These are phyloP conservation scores for Sutorius australiensis DNA, from an alignment of 768 basidiomycete genomes.

Conservation along the genomic window DNA sequence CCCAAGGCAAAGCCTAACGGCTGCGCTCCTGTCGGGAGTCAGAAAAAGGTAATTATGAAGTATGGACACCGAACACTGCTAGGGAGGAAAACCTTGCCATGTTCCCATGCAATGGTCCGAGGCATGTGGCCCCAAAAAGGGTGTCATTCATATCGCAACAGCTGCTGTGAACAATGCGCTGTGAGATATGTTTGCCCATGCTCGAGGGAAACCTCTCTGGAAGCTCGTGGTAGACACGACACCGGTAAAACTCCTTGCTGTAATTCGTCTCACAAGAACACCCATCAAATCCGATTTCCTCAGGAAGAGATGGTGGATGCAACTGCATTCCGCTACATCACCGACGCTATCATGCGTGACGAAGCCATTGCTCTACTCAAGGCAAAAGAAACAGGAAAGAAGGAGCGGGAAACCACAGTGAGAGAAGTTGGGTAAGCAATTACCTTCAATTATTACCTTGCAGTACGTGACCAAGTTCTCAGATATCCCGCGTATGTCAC, in stretches of 20 bases:
- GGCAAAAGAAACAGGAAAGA: constrained; percentile 71
- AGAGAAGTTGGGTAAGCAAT: constrained; percentile 55
- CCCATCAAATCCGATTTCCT: not conserved
- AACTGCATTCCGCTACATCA: constrained; percentile 83
- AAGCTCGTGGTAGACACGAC: constrained; percentile 91
- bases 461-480: not conserved
- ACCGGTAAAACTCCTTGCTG: constrained; percentile 42
- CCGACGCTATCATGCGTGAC: constrained; percentile 87
- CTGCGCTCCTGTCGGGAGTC: too few relatives aligned
- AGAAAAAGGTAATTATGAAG: too few relatives aligned
- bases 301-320: constrained; percentile 78
- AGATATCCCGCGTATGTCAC: constrained; percentile 95
- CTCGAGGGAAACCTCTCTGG: constrained; percentile 85
- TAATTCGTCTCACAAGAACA: not conserved
- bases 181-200: constrained; percentile 90
- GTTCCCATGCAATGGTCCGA: too few relatives aligned
- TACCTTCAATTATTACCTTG: not conserved
- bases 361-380: constrained; percentile 84
- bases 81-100: too few relatives aligned
- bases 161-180: constrained; percentile 89
- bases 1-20: too few relatives aligned
- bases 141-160: constrained; percentile 88
- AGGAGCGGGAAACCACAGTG: constrained; percentile 73
- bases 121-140: constrained; percentile 93
- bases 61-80: too few relatives aligned